Base-by-base conservation (phyloP, 176 grass and related monocot genomes). In the Chrysopogon serrulatus region DNA sequence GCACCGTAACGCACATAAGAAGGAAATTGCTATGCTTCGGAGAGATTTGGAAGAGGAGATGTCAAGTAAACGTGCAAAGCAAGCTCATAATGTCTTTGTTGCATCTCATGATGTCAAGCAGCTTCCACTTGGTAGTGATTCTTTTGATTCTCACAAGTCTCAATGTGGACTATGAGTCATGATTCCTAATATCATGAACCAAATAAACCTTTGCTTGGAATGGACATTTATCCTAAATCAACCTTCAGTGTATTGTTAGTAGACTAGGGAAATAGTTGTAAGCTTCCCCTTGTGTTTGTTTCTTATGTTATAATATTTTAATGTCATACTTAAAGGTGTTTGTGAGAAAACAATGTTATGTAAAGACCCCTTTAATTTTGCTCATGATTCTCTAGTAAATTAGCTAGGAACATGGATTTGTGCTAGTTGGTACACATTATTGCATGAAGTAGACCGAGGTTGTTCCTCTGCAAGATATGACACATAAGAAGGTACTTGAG, bases 1-100 rank as follows among this genome's bases (percentile, higher is more conserved):
- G 65, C 79, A 82, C 48, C 49, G 72, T 17, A 82, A 57, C 15
- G 66, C 79, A 72, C 79, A 82, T 30, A 82, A 60, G 67, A 82
- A 71, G 79, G 49, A 82, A 71, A 13, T 72, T n/a, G 66, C 16
- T 15, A 18, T 23, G n/a, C 24, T 72, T 32, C 32, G 79, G 67
- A 71, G 24, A 49, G 13, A 19, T 28, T 82, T 57, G 47, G 39
- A 42, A 11, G 34, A 57, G 26, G 65, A 57, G 19, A 60, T 32
- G 49, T 26, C 54, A n/a, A 71, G 33, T 37, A 28, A 32, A 24
- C 17, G 1, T 36, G 48, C 34, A 59, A 82, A 82, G 8, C 3
- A 27, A n/a, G 35, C 17, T 15, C 36, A 26, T 12, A 26, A 4
- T 24, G 3, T 10, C 23, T 57, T 12, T 59, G n/a, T 26, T 21